Percentiles rank a stretch among this genome's conserved stretches.
Conservation (phyloP, 129 eudicot genomes). For the Chrysanthemum lavandulifolium region DNA sequence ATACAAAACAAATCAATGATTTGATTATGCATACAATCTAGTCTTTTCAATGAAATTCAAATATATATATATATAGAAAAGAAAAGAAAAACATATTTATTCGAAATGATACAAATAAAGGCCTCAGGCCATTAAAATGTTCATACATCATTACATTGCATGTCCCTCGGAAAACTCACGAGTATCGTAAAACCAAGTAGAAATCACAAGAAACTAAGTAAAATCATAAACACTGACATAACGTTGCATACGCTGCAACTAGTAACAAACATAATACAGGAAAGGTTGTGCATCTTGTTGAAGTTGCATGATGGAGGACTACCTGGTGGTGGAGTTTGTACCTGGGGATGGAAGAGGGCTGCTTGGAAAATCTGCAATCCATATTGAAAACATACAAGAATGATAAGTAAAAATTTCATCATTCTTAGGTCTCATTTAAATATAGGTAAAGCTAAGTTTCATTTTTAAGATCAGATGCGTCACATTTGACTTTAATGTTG, state of each 20-base stretch:
- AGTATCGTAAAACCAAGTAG: neutral
- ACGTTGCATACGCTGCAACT: neutral
- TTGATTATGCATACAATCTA: no score
- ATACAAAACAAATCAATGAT: no score
- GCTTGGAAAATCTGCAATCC: no score
- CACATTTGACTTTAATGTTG: no score
- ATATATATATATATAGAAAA: no score
- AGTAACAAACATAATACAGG: slow-evolving; percentile 30
- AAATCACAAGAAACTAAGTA: neutral
- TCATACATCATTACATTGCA: neutral
- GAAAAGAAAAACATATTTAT: no score
- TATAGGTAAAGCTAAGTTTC: no score
- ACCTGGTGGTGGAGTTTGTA: slow-evolving; percentile 45
- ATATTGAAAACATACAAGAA: neutral
- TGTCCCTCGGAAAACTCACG: no score
- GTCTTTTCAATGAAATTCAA: no score
- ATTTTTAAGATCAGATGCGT: no score
- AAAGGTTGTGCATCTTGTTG: slow-evolving; percentile 42
- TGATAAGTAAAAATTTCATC: slow-evolving; percentile 4
- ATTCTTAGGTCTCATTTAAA: slow-evolving; percentile 4
- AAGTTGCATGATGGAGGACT: slow-evolving; percentile 55
- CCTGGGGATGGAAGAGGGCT: slow-evolving; percentile 18
- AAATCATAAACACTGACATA: slow-evolving; percentile 11
- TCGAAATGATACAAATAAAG: no score
- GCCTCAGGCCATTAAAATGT: no score